These are phyloP conservation scores for Truncatella angustata DNA, from an alignment of 2,329 filamentous ascomycete genomes.

Conservation along the genomic window DNA sequence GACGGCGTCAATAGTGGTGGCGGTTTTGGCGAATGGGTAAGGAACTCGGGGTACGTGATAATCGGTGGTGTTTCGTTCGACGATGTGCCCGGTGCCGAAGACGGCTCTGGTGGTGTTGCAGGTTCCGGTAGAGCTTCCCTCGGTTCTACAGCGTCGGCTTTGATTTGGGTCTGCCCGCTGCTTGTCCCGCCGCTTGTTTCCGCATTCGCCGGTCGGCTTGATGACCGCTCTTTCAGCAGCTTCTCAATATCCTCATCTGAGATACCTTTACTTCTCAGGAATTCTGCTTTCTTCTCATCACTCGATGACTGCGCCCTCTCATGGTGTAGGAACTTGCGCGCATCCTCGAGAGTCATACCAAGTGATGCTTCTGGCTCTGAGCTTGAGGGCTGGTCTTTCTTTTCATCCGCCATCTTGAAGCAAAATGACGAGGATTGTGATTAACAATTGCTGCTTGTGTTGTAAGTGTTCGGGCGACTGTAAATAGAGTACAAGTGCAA, in stretches of 20 bases:
- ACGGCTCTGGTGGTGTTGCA: neutral
- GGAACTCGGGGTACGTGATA: slow-evolving; percentile 70
- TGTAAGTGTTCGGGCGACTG: neutral
- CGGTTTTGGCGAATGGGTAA: slow-evolving; percentile 53
- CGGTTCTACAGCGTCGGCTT: neutral
- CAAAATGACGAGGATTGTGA: neutral
- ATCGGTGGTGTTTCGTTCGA: slow-evolving; percentile 53
- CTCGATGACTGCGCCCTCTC: slow-evolving; percentile 68
- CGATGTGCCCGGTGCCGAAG: neutral
- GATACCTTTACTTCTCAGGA: slow-evolving; percentile 76
- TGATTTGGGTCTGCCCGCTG: neutral
- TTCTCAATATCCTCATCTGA: slow-evolving; percentile 63
- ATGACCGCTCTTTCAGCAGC: slow-evolving; percentile 46
- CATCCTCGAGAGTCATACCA: slow-evolving; percentile 55
- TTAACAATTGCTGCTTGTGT: too few relatives aligned
- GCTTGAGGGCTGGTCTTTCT: neutral
- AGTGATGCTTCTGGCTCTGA: slow-evolving; percentile 16
- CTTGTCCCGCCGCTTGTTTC: too few relatives aligned
- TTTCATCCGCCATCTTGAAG: neutral
- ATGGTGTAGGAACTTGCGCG: slow-evolving; percentile 73
- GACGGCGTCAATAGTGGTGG: slow-evolving; percentile 62
- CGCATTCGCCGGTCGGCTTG: slow-evolving; percentile 7
- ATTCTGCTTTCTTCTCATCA: slow-evolving; percentile 70
- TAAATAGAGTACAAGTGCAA: too few relatives aligned
- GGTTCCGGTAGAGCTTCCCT: neutral